Evolutionary conservation across 2,329 filamentous ascomycete species (phyloP).

Genomic region (Chrysosporium queenslandicum): DNA sequence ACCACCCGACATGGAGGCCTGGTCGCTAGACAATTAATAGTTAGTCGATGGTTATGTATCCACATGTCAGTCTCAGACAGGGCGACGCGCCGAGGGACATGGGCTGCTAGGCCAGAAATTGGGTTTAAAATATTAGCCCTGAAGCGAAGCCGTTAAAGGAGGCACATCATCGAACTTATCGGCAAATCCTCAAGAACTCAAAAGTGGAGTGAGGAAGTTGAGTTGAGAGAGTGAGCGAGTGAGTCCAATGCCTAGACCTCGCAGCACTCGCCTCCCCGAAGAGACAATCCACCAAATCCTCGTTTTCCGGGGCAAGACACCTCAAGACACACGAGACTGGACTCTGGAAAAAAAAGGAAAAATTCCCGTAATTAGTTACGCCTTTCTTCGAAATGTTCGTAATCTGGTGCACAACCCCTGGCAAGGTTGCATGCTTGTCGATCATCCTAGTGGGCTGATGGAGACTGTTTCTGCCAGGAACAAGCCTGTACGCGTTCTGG

Average conservation of each 20-base stretch:
- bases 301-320: too few species aligned
- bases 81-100: not conserved
- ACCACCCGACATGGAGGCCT: not conserved
- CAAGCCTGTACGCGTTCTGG: not conserved
- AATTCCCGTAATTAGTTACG: not conserved
- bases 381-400: not conserved
- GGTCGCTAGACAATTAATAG: not conserved
- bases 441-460: slow-evolving; percentile 1
- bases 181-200: too few species aligned
- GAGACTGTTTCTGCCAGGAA: not conserved
- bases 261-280: too few species aligned
- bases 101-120: not conserved
- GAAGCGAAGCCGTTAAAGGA: not conserved
- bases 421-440: slow-evolving; percentile 5
- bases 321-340: not conserved
- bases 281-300: too few species aligned
- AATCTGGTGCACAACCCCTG: not conserved
- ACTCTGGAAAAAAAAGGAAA: not conserved
- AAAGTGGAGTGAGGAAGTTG: too few species aligned
- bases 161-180: too few species aligned
- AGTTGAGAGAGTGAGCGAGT: too few species aligned
- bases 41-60: too few species aligned
- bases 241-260: too few species aligned
- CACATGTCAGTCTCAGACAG: slow-evolving; percentile 3
- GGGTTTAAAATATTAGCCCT: too few species aligned